phyloP scores from a whole-genome alignment of 208 protist species.

The Leishmania mexicana region DNA sequence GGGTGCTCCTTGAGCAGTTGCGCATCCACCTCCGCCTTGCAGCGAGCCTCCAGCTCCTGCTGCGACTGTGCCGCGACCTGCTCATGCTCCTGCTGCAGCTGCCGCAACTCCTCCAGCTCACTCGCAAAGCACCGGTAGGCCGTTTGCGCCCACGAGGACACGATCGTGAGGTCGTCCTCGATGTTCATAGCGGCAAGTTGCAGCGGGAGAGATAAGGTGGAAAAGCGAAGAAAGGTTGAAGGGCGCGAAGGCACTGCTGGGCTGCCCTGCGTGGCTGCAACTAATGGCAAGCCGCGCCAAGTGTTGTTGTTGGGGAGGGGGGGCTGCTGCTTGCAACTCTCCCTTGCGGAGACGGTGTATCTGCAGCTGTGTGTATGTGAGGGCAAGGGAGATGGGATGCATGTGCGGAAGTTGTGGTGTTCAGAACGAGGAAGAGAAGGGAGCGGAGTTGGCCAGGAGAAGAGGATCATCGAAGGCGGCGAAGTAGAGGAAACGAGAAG shows the following conservation, averaged over 20 bases:
- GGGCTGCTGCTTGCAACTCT: neutral
- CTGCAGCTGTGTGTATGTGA: neutral
- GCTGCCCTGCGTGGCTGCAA: neutral
- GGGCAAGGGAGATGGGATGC: too few relatives aligned
- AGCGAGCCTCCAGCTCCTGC: conserved; percentile 33
- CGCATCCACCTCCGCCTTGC: conserved; percentile 39
- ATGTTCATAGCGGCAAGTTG: conserved; percentile 27
- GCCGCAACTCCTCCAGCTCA: conserved; percentile 63
- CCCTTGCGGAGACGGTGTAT: neutral
- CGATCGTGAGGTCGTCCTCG: conserved; percentile 43
- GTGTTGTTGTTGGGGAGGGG: neutral
- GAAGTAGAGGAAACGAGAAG: neutral
- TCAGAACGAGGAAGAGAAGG: neutral
- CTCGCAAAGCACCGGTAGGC: conserved; percentile 55
- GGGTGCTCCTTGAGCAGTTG: conserved; percentile 30
- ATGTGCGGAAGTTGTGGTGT: neutral
- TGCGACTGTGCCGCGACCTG: conserved; percentile 25
- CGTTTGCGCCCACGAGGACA: conserved; percentile 60
- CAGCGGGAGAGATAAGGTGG: neutral
- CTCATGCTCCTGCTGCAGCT: conserved; percentile 47
- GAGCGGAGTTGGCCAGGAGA: neutral
- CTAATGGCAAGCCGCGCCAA: neutral
- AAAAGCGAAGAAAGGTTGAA: conserved; percentile 1
- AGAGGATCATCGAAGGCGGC: neutral
- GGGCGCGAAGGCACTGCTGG: neutral